Base-by-base conservation (phyloP, 306 rosid genomes). In the Erythrophleum fordii region DNA sequence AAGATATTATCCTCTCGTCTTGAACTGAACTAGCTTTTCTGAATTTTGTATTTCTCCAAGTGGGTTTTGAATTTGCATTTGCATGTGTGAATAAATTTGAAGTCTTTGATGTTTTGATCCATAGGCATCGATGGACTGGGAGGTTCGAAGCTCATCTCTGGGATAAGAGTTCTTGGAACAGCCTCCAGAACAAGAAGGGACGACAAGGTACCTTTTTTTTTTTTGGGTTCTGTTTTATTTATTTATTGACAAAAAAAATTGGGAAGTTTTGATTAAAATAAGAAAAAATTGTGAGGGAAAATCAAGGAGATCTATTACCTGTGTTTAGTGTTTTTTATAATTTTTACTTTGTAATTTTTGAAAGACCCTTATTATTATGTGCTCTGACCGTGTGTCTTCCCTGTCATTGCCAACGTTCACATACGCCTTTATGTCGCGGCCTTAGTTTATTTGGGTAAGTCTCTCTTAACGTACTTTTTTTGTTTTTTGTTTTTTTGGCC, bases 101-200 rank as follows among this genome's bases (percentile, higher is more conserved):
- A 13, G 20, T 1, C 9, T 14, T 46, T 12, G 5, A 46, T 12
- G 10, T 29, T 59, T 81, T 72, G 65, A 74, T 76, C 11, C 77
- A 69, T 51, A 95, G 99, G 89, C 99, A 96, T 83, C 85, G 98
- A 74, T 93, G 98, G 99, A 96, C 99, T 6, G 99, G 99, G 25
- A 89, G 98, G 82, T 96, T 84, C 81, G 99, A 95, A 88, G 99
- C 99, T 75, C 98, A 95, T 67, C 90, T 95, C 14, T 96, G 99
- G 99, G 99, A 96, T 72, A 96, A 96, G 88, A 88, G 81, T 65
- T 89, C 91, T 5, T 93, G 98, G 99, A 96, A 96, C 78, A 89
- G 26, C 79, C 73, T 90, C 80, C 98, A 93, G 84, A 92, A 83
- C 87, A 96, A 96, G 82, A 96, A 92, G 81, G 99, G 99, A 77